Percentiles rank a stretch among this genome's conserved stretches.
Evolutionary conservation across 73 alveolate genomes (phyloP).

Genomic region (Paramecium pentaurelia): DNA sequence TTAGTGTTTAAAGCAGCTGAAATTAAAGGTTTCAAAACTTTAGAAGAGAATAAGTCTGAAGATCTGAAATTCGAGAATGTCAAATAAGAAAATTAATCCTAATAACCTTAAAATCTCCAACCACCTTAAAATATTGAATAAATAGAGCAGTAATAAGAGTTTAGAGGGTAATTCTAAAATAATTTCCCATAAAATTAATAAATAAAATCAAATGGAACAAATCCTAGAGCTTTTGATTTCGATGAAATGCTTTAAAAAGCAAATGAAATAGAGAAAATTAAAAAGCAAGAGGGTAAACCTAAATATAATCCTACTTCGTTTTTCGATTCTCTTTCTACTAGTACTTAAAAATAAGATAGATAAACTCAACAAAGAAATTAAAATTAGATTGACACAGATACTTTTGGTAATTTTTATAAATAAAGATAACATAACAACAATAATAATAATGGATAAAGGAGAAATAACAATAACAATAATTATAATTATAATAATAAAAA

Average conservation of each 20-base stretch:
- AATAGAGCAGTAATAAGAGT: not conserved
- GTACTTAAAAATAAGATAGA: slow-evolving; percentile 29
- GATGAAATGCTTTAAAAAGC: not conserved
- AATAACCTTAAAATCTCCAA: not conserved
- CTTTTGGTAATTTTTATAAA: slow-evolving; percentile 47
- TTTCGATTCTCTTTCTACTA: slow-evolving; percentile 12
- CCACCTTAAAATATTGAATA: not conserved
- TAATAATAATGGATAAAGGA: not conserved
- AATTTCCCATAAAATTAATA: not conserved
- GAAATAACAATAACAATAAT: not conserved
- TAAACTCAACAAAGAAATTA: not conserved
- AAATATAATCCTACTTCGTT: slow-evolving; percentile 35
- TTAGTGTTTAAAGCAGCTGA: slow-evolving; percentile 29
- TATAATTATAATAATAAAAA: not conserved
- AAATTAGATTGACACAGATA: slow-evolving; percentile 29
- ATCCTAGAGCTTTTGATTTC: slow-evolving; percentile 22
- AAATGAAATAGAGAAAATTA: not conserved
- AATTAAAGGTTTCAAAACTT: not conserved
- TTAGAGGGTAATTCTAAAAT: not conserved
- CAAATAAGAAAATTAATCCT: not conserved
- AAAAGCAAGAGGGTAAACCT: slow-evolving; percentile 35
- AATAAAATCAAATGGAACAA: not conserved
- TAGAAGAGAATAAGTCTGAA: not conserved
- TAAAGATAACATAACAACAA: not conserved
- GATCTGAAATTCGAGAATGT: not conserved